Percentiles rank a stretch among this genome's conserved stretches.
Conservation (phyloP, 163 green algal species). For the Volvox carteri region DNA sequence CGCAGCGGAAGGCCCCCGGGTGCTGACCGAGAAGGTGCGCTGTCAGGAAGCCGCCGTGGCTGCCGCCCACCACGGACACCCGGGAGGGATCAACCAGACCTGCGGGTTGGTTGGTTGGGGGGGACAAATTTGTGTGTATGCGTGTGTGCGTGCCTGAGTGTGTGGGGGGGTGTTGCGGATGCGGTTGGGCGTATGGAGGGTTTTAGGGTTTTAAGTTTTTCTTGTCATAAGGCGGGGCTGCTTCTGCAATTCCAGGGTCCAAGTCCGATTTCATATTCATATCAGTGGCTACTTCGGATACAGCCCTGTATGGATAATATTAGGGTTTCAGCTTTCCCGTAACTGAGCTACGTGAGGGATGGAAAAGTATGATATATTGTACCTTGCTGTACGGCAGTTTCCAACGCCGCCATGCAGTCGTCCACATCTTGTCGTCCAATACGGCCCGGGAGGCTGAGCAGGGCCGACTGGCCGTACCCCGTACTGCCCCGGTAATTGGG, state of each 20-base stretch:
- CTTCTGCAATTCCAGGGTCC: too few species aligned
- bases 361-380: too few species aligned
- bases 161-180: neutral
- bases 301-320: too few species aligned
- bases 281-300: too few species aligned
- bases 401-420: conserved; percentile 89
- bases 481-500: conserved; percentile 83
- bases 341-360: too few species aligned
- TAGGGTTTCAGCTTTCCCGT: too few species aligned
- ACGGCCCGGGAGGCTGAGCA: conserved; percentile 88
- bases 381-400: conserved; percentile 67
- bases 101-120: too few species aligned
- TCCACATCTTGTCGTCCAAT: conserved; percentile 90
- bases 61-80: conserved; percentile 90
- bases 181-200: neutral
- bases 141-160: too few species aligned
- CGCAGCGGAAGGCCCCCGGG: conserved; percentile 75
- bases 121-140: too few species aligned
- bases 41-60: conserved; percentile 94
- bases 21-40: conserved; percentile 90
- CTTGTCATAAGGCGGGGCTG: too few species aligned
- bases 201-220: too few species aligned
- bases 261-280: too few species aligned
- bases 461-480: conserved; percentile 88
- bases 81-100: conserved; percentile 76